phyloP scores from a whole-genome alignment of 1,139 yeast genomes.

The Geotrichum europaeum region DNA sequence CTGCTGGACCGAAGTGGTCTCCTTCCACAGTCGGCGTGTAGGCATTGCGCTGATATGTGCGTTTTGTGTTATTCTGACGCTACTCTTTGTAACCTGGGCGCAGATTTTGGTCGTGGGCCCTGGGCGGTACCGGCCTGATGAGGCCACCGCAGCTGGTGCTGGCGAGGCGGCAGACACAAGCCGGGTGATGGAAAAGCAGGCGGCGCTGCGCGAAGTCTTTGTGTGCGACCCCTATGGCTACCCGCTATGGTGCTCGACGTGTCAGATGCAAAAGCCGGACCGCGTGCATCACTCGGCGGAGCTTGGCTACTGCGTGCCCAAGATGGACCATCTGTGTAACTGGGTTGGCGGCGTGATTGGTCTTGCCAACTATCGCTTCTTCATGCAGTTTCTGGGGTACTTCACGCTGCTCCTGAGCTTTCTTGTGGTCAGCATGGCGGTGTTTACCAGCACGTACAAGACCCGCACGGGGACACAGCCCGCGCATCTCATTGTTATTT shows the following conservation, averaged over 20 bases:
- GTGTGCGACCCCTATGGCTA: slow-evolving; percentile 41
- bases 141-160: neutral
- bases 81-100: slow-evolving; percentile 24
- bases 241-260: slow-evolving; percentile 60
- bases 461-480: neutral
- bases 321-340: slow-evolving; percentile 77
- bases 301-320: slow-evolving; percentile 61
- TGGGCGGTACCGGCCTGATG: slow-evolving; percentile 22
- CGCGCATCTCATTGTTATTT: slow-evolving; percentile 32
- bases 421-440: slow-evolving; percentile 29
- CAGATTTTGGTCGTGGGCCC: slow-evolving; percentile 34
- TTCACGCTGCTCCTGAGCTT: slow-evolving; percentile 43
- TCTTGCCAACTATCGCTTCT: slow-evolving; percentile 64
- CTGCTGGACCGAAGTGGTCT: slow-evolving; percentile 30
- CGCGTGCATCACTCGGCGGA: slow-evolving; percentile 75
- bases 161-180: neutral
- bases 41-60: slow-evolving; percentile 33
- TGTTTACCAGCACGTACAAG: slow-evolving; percentile 25
- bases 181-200: neutral
- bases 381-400: slow-evolving; percentile 63
- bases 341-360: slow-evolving; percentile 91
- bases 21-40: slow-evolving; percentile 20
- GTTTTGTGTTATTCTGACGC: slow-evolving; percentile 23
- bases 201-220: slow-evolving; percentile 26
- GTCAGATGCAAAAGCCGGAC: slow-evolving; percentile 82